A percentile compares a stretch with the other conserved stretches of the same genome.
Evolutionary conservation across 2,329 filamentous ascomycete species (phyloP).

Genomic region (Beauveria caledonica): DNA sequence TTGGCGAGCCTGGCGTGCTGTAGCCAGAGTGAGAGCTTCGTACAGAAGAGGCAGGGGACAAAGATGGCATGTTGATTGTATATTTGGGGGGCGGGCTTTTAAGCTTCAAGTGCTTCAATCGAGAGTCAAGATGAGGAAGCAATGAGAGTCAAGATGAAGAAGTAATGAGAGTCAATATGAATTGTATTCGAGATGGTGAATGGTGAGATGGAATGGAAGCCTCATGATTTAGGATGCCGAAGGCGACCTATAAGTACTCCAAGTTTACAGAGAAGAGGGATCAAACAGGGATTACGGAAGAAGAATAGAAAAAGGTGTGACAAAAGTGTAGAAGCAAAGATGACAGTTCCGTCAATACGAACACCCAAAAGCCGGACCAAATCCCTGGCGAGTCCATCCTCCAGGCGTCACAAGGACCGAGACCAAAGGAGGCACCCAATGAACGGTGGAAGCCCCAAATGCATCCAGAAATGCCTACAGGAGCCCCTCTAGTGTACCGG

Average conservation of each 20-base stretch:
- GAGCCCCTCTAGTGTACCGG: neutral
- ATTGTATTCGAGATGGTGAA: neutral
- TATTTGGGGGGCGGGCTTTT: neutral
- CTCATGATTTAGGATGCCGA: neutral
- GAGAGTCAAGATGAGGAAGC: neutral
- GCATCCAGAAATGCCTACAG: neutral
- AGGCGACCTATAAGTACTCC: neutral
- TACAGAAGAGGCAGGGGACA: neutral
- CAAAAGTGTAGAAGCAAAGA: neutral
- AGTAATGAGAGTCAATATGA: neutral
- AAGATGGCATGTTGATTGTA: neutral
- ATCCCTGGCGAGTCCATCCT: neutral
- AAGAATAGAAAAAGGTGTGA: neutral
- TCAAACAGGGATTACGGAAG: neutral
- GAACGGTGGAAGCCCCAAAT: neutral
- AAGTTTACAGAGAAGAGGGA: neutral
- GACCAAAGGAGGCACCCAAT: neutral
- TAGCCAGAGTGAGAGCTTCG: neutral
- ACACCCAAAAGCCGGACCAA: neutral
- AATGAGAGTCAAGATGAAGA: neutral
- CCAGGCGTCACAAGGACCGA: conserved; percentile 1
- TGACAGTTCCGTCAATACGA: neutral
- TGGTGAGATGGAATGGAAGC: neutral
- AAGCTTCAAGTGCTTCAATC: too few species aligned
- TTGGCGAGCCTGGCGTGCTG: neutral